Conservation (phyloP, 768 basidiomycete species). For the Fomitopsis pulvina region DNA sequence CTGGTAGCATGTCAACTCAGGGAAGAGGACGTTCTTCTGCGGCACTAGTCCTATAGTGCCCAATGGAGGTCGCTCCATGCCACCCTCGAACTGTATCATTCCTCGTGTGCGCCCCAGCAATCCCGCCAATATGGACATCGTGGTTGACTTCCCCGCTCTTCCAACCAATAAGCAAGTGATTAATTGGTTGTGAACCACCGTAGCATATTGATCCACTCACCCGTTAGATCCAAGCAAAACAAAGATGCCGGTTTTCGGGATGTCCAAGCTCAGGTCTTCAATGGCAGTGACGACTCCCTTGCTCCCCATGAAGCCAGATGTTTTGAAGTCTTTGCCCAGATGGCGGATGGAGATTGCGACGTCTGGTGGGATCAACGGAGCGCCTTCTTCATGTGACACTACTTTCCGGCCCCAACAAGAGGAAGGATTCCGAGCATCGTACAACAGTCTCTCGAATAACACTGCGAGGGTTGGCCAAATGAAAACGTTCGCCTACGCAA, state of each 20-base stretch:
- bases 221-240: slow-evolving; percentile 73
- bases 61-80: slow-evolving; percentile 46
- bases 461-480: slow-evolving; percentile 66
- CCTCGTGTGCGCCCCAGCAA: slow-evolving; percentile 58
- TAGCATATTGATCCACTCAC: slow-evolving; percentile 20
- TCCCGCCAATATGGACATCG: slow-evolving; percentile 59
- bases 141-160: slow-evolving; percentile 75
- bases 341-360: slow-evolving; percentile 57
- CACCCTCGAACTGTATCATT: slow-evolving; percentile 48
- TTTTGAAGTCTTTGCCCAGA: slow-evolving; percentile 51
- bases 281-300: slow-evolving; percentile 55
- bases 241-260: slow-evolving; percentile 72
- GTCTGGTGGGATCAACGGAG: slow-evolving; percentile 25
- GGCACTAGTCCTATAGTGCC: slow-evolving; percentile 76
- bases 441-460: slow-evolving; percentile 51
- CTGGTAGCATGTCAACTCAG: slow-evolving; percentile 68
- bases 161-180: background rate
- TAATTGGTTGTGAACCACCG: background rate
- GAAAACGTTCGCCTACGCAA: slow-evolving; percentile 55
- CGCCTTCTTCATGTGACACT: slow-evolving; percentile 15
- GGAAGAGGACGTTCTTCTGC: slow-evolving; percentile 79
- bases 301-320: slow-evolving; percentile 39
- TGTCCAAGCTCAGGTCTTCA: slow-evolving; percentile 55
- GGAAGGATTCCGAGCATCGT: slow-evolving; percentile 45
- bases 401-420: slow-evolving; percentile 14